Conservation (phyloP, 2,329 filamentous ascomycete genomes). For the Cordyceps pruinosa region DNA sequence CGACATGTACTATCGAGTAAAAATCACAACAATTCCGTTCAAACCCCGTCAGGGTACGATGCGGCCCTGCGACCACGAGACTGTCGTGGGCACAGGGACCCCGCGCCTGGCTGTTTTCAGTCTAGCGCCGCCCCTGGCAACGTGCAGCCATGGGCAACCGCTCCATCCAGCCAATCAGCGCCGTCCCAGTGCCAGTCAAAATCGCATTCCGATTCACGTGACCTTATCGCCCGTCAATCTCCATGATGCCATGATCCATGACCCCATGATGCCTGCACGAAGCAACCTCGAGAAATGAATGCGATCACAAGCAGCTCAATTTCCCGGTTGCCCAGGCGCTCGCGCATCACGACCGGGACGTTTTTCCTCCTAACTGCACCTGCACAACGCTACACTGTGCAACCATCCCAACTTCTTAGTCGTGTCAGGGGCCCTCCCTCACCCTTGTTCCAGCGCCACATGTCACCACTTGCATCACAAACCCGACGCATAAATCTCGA, state of each 20-base stretch:
- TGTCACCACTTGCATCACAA: no score
- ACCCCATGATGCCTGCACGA: neutral
- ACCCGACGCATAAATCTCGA: no score
- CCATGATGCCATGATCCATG: no score
- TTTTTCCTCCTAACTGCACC: no score
- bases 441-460: no score
- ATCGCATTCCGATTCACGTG: neutral
- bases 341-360: neutral
- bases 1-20: no score
- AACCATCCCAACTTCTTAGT: no score
- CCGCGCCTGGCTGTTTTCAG: neutral
- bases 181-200: neutral
- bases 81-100: neutral
- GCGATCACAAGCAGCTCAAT: neutral
- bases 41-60: no score
- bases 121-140: neutral
- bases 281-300: neutral
- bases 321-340: neutral
- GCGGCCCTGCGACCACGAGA: no score
- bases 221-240: neutral
- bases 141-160: slow-evolving; percentile 10
- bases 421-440: no score
- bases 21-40: no score
- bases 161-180: neutral
- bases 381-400: no score